phyloP scores from a whole-genome alignment of 2,329 filamentous ascomycete genomes.

The Thelonectria blattea region DNA sequence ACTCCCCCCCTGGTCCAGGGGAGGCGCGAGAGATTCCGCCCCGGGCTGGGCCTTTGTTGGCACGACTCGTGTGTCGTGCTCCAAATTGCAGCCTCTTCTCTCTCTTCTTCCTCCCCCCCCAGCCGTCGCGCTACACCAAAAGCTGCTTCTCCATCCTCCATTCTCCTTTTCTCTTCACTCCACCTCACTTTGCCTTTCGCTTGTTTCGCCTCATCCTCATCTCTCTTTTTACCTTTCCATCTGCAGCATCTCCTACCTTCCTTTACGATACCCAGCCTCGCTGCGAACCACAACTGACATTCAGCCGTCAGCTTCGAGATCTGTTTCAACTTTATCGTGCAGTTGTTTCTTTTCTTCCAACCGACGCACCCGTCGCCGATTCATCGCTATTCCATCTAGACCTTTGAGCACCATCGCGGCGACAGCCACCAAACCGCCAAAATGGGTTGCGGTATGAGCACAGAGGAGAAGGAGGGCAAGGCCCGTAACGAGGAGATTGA shows the following conservation, averaged over 20 bases:
- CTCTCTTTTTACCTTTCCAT: conserved; percentile 30
- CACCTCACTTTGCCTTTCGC: conserved; percentile 35
- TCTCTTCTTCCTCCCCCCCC: conserved; percentile 37
- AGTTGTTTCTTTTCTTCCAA: conserved; percentile 3
- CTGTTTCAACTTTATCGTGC: conserved; percentile 27
- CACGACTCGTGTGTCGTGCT: conserved; percentile 42
- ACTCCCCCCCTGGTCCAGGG: conserved; percentile 39
- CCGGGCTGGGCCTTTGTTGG: conserved; percentile 39
- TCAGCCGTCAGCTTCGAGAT: conserved; percentile 24
- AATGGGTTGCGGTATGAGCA: conserved; percentile 99
- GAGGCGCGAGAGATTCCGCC: conserved; percentile 40
- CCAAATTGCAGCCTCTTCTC: conserved; percentile 40
- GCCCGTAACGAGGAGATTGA: conserved; percentile 99
- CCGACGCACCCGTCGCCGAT: conserved; percentile 29
- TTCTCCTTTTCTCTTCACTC: conserved; percentile 40
- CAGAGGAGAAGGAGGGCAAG: conserved; percentile 99
- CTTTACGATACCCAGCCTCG: conserved; percentile 29
- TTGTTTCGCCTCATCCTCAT: conserved; percentile 29
- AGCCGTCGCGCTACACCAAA: conserved; percentile 38
- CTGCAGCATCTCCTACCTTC: conserved; percentile 29
- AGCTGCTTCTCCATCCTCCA: conserved; percentile 36
- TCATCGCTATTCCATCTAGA: conserved; percentile 18
- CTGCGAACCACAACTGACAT: conserved; percentile 26
- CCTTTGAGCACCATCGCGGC: conserved; percentile 25
- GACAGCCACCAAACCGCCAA: conserved; percentile 56